phyloP scores from a whole-genome alignment of 2,329 filamentous ascomycete genomes.

The Delphinella strobiligena region DNA sequence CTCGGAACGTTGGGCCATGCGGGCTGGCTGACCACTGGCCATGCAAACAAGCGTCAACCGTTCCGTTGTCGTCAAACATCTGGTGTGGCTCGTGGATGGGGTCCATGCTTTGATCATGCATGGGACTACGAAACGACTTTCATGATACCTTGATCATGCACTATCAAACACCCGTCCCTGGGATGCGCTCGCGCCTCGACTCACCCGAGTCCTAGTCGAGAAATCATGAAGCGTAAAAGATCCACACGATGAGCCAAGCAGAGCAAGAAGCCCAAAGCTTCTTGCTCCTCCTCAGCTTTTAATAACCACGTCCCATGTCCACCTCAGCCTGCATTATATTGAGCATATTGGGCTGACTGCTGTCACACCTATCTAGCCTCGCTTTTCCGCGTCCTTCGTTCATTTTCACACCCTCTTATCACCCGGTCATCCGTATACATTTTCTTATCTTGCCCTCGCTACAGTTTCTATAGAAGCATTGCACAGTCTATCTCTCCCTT shows the following conservation, averaged over 20 bases:
- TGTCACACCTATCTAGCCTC: constrained; percentile 6
- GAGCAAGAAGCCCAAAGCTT: constrained; percentile 7
- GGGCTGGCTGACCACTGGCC: neutral
- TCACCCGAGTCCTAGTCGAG: constrained; percentile 6
- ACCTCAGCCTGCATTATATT: constrained; percentile 4
- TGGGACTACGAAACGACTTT: constrained; percentile 8
- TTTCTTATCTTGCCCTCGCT: constrained; percentile 1
- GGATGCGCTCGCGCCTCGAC: constrained; percentile 4
- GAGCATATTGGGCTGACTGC: constrained; percentile 3
- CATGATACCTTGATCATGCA: constrained; percentile 13
- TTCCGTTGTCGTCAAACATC: neutral
- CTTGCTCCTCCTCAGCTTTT: constrained; percentile 7
- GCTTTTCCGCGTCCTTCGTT: constrained; percentile 3
- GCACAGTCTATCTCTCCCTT: constrained; percentile 2
- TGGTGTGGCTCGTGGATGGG: constrained; percentile 4
- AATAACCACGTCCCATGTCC: constrained; percentile 8
- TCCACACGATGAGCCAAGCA: constrained; percentile 1
- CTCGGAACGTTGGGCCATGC: too few species aligned
- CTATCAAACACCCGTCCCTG: constrained; percentile 6
- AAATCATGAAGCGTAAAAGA: constrained; percentile 8
- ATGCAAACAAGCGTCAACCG: neutral
- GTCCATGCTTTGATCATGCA: constrained; percentile 7
- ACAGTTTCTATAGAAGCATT: neutral
- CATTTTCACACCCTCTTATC: neutral
- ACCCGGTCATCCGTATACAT: neutral